Evolutionary conservation across 83 land plant genomes (phyloP).

Genomic region (Larix sibirica): DNA sequence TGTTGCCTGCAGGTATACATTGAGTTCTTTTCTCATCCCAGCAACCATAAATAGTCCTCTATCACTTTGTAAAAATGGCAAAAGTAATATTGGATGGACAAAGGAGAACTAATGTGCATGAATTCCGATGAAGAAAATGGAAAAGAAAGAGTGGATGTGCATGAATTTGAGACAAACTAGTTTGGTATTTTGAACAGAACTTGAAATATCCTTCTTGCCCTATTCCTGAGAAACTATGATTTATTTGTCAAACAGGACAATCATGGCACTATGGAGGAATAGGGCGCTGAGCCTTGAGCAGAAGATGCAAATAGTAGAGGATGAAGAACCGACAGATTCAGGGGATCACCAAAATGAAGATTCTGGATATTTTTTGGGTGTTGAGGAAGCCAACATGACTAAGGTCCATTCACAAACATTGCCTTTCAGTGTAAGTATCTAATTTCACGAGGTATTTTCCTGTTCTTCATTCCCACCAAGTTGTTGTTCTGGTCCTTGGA

Average conservation of each 20-base stretch:
- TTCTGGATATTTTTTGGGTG: constrained; percentile 61
- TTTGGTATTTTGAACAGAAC: too few species aligned
- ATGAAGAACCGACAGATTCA: constrained; percentile 63
- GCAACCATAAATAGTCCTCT: background rate
- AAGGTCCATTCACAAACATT: constrained; percentile 62
- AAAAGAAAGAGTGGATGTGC: too few species aligned
- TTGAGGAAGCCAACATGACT: constrained; percentile 74
- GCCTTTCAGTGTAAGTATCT: constrained; percentile 73
- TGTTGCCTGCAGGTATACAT: constrained; percentile 72
- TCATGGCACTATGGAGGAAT: constrained; percentile 91
- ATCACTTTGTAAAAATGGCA: background rate
- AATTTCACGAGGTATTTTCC: constrained; percentile 14
- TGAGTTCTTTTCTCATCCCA: background rate
- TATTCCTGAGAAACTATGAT: background rate
- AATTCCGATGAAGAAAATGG: background rate
- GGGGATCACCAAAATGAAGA: constrained; percentile 65
- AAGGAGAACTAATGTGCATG: background rate
- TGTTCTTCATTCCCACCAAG: background rate
- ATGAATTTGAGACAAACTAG: too few species aligned
- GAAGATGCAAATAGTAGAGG: constrained; percentile 77
- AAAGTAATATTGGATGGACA: background rate
- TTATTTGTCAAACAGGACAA: constrained; percentile 60
- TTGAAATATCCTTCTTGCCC: too few species aligned
- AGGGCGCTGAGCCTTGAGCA: constrained; percentile 87
- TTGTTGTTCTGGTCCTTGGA: background rate